Percentiles rank a stretch among this genome's conserved stretches.
These are phyloP conservation scores for Ceratobasidium sp. DNA, from an alignment of 1,284 basidiomycete genomes.

Conservation along the genomic window DNA sequence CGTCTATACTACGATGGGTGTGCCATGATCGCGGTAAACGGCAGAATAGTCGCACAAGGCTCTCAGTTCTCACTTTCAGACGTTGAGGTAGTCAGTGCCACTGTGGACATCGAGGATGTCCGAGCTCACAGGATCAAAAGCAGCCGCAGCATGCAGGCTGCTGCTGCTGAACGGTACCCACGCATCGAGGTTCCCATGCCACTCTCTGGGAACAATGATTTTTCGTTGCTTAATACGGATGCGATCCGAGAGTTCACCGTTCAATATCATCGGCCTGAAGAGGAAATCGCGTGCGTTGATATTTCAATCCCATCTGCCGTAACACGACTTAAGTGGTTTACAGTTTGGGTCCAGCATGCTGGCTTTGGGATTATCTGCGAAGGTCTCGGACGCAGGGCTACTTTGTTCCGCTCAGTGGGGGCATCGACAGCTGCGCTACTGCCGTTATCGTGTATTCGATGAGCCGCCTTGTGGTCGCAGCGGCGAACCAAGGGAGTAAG, in stretches of 20 bases:
- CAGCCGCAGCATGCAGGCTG: conserved; percentile 90
- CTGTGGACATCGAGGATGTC: conserved; percentile 94
- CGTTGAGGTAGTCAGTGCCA: conserved; percentile 95
- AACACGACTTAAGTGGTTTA: conserved; percentile 11
- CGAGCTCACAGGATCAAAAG: conserved; percentile 83
- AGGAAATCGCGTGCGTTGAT: conserved; percentile 90
- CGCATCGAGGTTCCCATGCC: conserved; percentile 81
- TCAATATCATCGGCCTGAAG: conserved; percentile 87
- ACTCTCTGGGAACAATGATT: conserved; percentile 75
- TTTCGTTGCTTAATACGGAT: conserved; percentile 61
- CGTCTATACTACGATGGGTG: conserved; percentile 98
- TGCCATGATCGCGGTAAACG: conserved; percentile 94
- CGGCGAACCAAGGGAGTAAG: conserved; percentile 73
- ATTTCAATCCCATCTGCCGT: conserved; percentile 2
- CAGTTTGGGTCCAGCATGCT: conserved; percentile 95
- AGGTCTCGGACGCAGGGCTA: conserved; percentile 94
- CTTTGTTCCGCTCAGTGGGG: conserved; percentile 96
- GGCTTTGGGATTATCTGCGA: conserved; percentile 98
- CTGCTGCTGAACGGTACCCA: conserved; percentile 72
- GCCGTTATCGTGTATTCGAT: conserved; percentile 95
- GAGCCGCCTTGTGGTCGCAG: conserved; percentile 88
- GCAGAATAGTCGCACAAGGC: conserved; percentile 90
- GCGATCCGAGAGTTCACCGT: conserved; percentile 62
- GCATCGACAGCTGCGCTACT: conserved; percentile 97
- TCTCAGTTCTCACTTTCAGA: conserved; percentile 95